phyloP scores from a whole-genome alignment of 768 basidiomycete species.

The Coprinellus micaceus region DNA sequence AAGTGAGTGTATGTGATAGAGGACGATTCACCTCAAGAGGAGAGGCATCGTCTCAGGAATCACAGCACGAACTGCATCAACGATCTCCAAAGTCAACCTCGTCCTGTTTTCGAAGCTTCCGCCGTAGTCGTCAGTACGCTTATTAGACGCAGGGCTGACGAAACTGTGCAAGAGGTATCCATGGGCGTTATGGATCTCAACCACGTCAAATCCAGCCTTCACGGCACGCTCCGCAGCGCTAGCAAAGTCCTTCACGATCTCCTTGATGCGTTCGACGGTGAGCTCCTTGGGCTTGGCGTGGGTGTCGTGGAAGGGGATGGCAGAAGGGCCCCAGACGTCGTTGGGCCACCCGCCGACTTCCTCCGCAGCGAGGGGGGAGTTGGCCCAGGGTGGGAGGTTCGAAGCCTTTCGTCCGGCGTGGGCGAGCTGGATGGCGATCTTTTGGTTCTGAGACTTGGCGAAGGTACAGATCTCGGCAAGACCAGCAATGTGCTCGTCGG shows the following conservation, averaged over 20 bases:
- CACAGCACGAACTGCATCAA: slow-evolving; percentile 56
- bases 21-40: slow-evolving; percentile 54
- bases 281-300: slow-evolving; percentile 33
- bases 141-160: slow-evolving; percentile 56
- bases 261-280: slow-evolving; percentile 42
- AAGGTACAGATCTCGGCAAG: slow-evolving; percentile 40
- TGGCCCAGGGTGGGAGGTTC: slow-evolving; percentile 58
- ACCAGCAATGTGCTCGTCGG: slow-evolving; percentile 37
- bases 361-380: slow-evolving; percentile 26
- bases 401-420: slow-evolving; percentile 76
- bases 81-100: slow-evolving; percentile 59
- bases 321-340: slow-evolving; percentile 54
- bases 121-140: slow-evolving; percentile 65
- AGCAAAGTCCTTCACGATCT: slow-evolving; percentile 45
- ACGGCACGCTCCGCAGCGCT: slow-evolving; percentile 46
- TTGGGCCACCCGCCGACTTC: slow-evolving; percentile 47
- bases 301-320: slow-evolving; percentile 37
- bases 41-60: slow-evolving; percentile 64
- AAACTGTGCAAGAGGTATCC: slow-evolving; percentile 58
- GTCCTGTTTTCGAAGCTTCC: slow-evolving; percentile 68
- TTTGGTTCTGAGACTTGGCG: slow-evolving; percentile 65
- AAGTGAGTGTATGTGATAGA: background rate
- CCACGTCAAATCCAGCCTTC: slow-evolving; percentile 53
- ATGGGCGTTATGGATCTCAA: slow-evolving; percentile 66
- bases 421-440: slow-evolving; percentile 69